A percentile compares a stretch with the other conserved stretches of the same genome.
Evolutionary conservation across 73 alveolate species (phyloP).

Genomic region (Paramecium sonneborni): DNA sequence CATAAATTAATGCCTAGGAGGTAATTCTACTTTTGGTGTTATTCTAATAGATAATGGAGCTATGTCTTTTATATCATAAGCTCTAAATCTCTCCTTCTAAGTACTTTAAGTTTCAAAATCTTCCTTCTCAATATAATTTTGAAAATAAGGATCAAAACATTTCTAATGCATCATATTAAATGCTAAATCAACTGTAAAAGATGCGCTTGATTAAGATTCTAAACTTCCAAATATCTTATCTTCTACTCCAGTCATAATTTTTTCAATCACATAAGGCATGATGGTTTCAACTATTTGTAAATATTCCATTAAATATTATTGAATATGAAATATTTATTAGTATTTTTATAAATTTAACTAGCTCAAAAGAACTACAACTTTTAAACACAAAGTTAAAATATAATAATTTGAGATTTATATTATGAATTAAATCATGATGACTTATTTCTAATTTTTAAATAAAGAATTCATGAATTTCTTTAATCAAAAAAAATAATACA

Average conservation of each 20-base stretch:
- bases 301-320: conserved; percentile 33
- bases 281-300: conserved; percentile 12
- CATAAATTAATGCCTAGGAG: conserved; percentile 7
- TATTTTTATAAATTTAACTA: not conserved
- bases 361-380: not conserved
- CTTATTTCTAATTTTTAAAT: not conserved
- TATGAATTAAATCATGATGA: not conserved
- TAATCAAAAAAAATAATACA: conserved; percentile 29
- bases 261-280: not conserved
- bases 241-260: not conserved
- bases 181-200: not conserved
- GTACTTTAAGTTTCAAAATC: not conserved
- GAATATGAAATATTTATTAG: not conserved
- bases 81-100: conserved; percentile 8
- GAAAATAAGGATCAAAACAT: conserved; percentile 10
- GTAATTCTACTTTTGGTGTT: not conserved
- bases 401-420: not conserved
- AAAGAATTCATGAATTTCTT: not conserved
- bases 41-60: not conserved
- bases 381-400: not conserved
- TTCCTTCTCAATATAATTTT: not conserved
- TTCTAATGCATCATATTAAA: conserved; percentile 6
- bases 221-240: not conserved
- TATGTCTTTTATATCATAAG: not conserved
- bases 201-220: not conserved